Evolutionary conservation across 257 asterid species (phyloP).

Genomic region (Solanum clarkiae): DNA sequence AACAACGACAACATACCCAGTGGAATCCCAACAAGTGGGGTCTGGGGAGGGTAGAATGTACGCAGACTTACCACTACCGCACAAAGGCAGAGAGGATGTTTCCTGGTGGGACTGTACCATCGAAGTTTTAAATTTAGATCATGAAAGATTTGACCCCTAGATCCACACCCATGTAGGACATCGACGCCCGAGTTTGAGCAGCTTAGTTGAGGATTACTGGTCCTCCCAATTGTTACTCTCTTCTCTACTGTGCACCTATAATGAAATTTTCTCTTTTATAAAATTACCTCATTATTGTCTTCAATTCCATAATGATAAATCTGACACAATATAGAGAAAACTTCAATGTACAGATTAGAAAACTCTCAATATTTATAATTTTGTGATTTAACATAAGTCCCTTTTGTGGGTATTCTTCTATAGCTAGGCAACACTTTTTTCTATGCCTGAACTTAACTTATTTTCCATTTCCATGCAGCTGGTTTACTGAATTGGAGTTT

Average conservation of each 20-base stretch:
- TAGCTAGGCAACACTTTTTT: neutral
- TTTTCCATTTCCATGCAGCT: conserved; percentile 34
- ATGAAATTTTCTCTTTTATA: neutral
- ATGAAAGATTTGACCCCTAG: neutral
- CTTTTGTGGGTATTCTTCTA: neutral
- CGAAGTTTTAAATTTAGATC: neutral
- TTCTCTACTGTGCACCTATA: neutral
- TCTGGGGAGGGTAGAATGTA: no score
- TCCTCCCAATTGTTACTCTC: neutral
- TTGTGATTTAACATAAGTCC: neutral
- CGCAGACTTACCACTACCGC: no score
- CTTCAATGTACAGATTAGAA: neutral
- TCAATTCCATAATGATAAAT: neutral
- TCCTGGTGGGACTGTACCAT: neutral
- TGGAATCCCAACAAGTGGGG: no score
- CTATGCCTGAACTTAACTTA: neutral
- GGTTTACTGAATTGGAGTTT: conserved; percentile 67
- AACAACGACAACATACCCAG: no score
- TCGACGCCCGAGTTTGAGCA: neutral
- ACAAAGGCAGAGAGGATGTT: no score
- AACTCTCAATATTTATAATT: neutral
- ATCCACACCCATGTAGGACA: neutral
- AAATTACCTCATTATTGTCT: neutral
- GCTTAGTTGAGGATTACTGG: neutral
- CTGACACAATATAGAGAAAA: neutral